These are phyloP conservation scores for Daedaleopsis nitida DNA, from an alignment of 768 basidiomycete genomes.

Conservation along the genomic window DNA sequence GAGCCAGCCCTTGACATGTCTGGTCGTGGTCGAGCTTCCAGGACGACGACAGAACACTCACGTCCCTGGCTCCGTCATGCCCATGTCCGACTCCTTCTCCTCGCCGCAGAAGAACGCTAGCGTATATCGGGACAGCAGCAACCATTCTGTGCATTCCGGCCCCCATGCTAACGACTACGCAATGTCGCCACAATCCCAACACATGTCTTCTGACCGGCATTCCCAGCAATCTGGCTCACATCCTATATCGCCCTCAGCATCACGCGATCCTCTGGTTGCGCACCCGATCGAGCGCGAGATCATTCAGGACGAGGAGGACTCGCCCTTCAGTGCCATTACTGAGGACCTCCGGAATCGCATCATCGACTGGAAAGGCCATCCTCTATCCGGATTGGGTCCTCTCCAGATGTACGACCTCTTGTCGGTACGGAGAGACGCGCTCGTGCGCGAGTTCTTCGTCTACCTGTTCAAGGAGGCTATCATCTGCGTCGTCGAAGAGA, in stretches of 20 bases:
- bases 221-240: slow-evolving; percentile 17
- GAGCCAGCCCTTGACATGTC: slow-evolving; percentile 89
- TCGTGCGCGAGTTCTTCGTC: slow-evolving; percentile 92
- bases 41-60: slow-evolving; percentile 55
- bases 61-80: slow-evolving; percentile 32
- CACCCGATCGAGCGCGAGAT: slow-evolving; percentile 19
- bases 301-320: slow-evolving; percentile 51
- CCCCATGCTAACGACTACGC: slow-evolving; percentile 14
- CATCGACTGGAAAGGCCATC: slow-evolving; percentile 95
- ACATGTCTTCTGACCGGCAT: slow-evolving; percentile 14
- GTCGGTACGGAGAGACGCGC: slow-evolving; percentile 83
- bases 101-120: slow-evolving; percentile 7
- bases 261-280: slow-evolving; percentile 12
- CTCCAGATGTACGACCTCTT: slow-evolving; percentile 92
- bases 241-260: slow-evolving; percentile 21
- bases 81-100: slow-evolving; percentile 11
- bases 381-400: slow-evolving; percentile 83
- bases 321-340: slow-evolving; percentile 81
- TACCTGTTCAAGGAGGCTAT: slow-evolving; percentile 98
- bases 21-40: slow-evolving; percentile 91
- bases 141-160: slow-evolving; percentile 21
- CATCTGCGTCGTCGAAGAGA: slow-evolving; percentile 97
- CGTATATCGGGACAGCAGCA: slow-evolving; percentile 17
- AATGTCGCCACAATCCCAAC: slow-evolving; percentile 12
- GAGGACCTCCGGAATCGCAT: slow-evolving; percentile 89